phyloP scores from a whole-genome alignment of 2,329 filamentous ascomycete species.

The Pezicula carpinea region DNA sequence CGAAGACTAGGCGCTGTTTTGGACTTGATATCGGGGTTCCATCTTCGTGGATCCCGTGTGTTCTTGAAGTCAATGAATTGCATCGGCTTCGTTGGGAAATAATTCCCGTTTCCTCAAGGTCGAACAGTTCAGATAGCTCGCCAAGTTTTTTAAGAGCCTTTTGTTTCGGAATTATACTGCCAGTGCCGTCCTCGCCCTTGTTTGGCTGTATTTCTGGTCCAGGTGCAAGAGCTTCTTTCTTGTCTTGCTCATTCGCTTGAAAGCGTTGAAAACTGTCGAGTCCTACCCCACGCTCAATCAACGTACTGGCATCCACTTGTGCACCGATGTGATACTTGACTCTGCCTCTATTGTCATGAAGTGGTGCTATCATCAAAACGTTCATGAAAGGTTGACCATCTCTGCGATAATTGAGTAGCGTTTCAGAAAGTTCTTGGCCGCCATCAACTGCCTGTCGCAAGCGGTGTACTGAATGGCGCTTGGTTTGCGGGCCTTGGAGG shows the following conservation, averaged over 20 bases:
- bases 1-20: neutral
- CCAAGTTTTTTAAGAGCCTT: no score
- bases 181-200: neutral
- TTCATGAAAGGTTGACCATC: constrained; percentile 13
- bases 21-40: constrained; percentile 1
- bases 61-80: neutral
- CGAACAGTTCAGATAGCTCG: no score
- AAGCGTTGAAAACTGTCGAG: constrained; percentile 10
- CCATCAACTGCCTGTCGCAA: constrained; percentile 3
- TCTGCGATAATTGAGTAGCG: constrained; percentile 11
- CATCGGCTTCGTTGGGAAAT: no score
- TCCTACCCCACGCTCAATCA: constrained; percentile 9
- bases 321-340: constrained; percentile 12
- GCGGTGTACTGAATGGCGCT: constrained; percentile 58
- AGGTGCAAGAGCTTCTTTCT: neutral
- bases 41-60: neutral
- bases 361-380: constrained; percentile 9
- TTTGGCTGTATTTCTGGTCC: neutral
- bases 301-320: constrained; percentile 9
- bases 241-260: neutral
- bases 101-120: no score
- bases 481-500: constrained; percentile 78
- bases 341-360: constrained; percentile 8
- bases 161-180: no score
- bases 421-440: constrained; percentile 8